Evolutionary conservation across 345 rosid species (phyloP).

Genomic region (Cochlearia excelsa): DNA sequence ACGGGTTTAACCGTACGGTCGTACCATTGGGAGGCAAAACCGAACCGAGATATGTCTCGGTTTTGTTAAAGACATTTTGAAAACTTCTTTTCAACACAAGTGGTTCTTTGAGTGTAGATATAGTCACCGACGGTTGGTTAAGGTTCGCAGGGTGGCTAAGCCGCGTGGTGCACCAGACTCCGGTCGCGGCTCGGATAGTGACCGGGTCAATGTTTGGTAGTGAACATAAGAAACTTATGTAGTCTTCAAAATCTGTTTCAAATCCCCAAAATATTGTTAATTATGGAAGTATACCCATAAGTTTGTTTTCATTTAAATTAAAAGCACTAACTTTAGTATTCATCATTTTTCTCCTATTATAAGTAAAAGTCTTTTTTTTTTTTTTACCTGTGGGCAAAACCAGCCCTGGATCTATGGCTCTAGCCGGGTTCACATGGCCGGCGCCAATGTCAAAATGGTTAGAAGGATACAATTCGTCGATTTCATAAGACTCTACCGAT

Average conservation of each 20-base stretch:
- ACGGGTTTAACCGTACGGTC: constrained; percentile 45
- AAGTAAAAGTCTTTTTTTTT: background rate
- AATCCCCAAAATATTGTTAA: background rate
- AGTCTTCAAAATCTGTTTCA: constrained; percentile 57
- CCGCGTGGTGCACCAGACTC: constrained; percentile 45
- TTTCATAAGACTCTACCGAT: constrained; percentile 46
- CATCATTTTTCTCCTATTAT: background rate
- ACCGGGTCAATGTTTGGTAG: constrained; percentile 42
- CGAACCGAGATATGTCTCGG: constrained; percentile 52
- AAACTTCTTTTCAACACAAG: constrained; percentile 49
- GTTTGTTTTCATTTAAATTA: background rate
- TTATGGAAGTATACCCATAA: background rate
- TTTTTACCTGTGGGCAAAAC: constrained; percentile 56
- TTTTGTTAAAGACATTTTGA: constrained; percentile 48
- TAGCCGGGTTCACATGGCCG: constrained; percentile 63
- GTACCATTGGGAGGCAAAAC: constrained; percentile 71
- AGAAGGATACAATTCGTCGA: constrained; percentile 39
- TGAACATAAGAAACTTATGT: constrained; percentile 69
- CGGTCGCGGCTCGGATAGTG: constrained; percentile 46
- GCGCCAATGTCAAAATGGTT: constrained; percentile 70
- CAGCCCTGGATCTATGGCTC: constrained; percentile 77
- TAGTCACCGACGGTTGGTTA: constrained; percentile 72
- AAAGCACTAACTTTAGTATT: background rate
- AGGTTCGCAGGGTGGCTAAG: constrained; percentile 60
- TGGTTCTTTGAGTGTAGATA: constrained; percentile 48